Evolutionary conservation across 345 rosid species (phyloP), one percentile per base, ranked within the genome.

Genomic region (Brassica napus): DNA sequence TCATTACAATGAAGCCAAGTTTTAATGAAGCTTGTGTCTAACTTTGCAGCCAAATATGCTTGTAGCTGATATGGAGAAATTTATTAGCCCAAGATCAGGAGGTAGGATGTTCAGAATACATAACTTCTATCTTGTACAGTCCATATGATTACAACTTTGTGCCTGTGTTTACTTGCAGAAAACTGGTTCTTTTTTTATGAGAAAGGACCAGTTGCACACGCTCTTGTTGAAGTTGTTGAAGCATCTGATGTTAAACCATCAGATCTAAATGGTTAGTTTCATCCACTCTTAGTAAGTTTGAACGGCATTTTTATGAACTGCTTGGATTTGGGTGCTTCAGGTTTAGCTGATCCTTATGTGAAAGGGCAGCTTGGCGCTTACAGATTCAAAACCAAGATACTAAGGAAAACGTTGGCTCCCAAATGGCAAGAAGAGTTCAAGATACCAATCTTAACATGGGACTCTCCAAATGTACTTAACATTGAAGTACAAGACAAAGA

Each of bases 291-390:
- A 32, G 65, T 42, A 9, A 54, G 68, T 23, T 14, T 31, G 21
- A 68, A 42, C 62, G 7, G 68, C 3, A 31, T 14, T 44, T 7
- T 55, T 7, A 52, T 64, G 54, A 80, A 57, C 42, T 57, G 23
- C 42, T 78, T 26, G 73, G 68, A 44, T 62, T 66, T 39, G 67
- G 16, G 58, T 62, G 72, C 74, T 86, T 77, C 91, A 95, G 99
- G 99, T 71, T 85, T 91, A 76, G 87, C 98, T 71, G 97, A 93
- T 86, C 99, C 99, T 31, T 95, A 93, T 28, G 97, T 93, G 82
- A 95, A 91, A 85, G 99, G 99, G 69, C 88, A 88, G 76, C 88
- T 93, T 73, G 97, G 99, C 14, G 75, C 87, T 5, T 90, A 88
- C 83, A 87, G 89, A 74, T 90, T 95, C 82, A 90, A 84, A 85